Evolutionary conservation across 208 protist species (phyloP).

Genomic region (Trypanosoma boissoni): DNA sequence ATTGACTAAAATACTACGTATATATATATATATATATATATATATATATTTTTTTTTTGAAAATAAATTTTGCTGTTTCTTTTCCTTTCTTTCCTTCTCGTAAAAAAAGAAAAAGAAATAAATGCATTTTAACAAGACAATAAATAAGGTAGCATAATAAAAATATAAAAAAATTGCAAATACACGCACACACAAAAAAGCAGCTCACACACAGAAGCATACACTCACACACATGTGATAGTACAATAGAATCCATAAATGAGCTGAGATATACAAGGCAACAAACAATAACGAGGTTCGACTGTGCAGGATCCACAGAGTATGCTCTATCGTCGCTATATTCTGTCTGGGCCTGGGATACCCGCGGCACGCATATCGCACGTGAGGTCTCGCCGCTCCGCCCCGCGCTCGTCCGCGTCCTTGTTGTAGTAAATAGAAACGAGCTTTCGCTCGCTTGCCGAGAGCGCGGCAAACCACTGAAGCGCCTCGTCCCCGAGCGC

Average conservation of each 20-base stretch:
- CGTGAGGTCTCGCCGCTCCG: slow-evolving; percentile 17
- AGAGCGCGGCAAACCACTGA: slow-evolving; percentile 43
- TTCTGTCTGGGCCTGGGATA: slow-evolving; percentile 5
- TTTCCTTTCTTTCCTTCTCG: too few species aligned
- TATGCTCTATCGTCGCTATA: slow-evolving; percentile 5
- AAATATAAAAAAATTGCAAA: slow-evolving; percentile 16
- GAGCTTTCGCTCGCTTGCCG: slow-evolving; percentile 47
- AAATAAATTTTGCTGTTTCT: too few species aligned
- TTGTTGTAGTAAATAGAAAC: slow-evolving; percentile 51
- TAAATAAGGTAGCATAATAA: neutral
- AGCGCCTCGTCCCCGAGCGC: slow-evolving; percentile 32
- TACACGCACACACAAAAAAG: slow-evolving; percentile 13
- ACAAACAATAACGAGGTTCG: too few species aligned
- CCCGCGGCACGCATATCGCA: slow-evolving; percentile 32
- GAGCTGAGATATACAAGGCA: too few species aligned
- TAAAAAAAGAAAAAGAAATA: too few species aligned
- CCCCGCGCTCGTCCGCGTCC: neutral
- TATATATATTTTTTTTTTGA: slow-evolving; percentile 17
- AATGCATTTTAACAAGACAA: neutral
- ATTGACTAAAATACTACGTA: slow-evolving; percentile 6
- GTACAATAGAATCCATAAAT: too few species aligned
- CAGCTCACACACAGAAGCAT: neutral
- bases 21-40: neutral
- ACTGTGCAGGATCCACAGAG: too few species aligned
- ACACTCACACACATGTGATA: neutral